Percentiles rank a stretch among this genome's conserved stretches.
These are phyloP conservation scores for Lyophyllum semitale DNA, from an alignment of 768 basidiomycete species.

Conservation along the genomic window DNA sequence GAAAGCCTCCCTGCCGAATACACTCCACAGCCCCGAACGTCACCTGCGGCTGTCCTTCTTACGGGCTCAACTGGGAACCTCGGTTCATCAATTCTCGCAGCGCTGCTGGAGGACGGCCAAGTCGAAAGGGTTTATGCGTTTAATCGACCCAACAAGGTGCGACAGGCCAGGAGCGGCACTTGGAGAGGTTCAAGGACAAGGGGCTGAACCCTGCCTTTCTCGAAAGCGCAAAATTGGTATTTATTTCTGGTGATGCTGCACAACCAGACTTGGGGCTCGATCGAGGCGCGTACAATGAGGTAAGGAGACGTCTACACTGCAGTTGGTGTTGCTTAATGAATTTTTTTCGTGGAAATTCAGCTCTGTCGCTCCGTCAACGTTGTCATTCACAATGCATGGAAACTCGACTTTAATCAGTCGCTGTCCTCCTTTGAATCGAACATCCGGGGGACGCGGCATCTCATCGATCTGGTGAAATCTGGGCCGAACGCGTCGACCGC, in stretches of 20 bases:
- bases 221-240: slow-evolving; percentile 29
- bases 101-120: slow-evolving; percentile 11
- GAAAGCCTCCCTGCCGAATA: slow-evolving; percentile 1
- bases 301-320: slow-evolving; percentile 1
- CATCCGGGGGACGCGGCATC: slow-evolving; percentile 44
- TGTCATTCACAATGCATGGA: slow-evolving; percentile 45
- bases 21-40: not conserved
- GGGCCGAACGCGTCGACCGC: slow-evolving; percentile 23
- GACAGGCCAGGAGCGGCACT: slow-evolving; percentile 17
- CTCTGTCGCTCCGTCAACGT: slow-evolving; percentile 31
- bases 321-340: too few relatives aligned
- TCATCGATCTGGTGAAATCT: slow-evolving; percentile 40
- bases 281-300: slow-evolving; percentile 19
- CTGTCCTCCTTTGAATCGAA: slow-evolving; percentile 51
- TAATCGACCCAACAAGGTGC: slow-evolving; percentile 16
- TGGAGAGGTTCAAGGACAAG: slow-evolving; percentile 23
- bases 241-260: slow-evolving; percentile 33
- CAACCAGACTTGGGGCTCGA: slow-evolving; percentile 30
- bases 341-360: slow-evolving; percentile 17
- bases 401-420: slow-evolving; percentile 43
- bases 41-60: slow-evolving; percentile 11
- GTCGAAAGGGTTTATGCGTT: slow-evolving; percentile 17
- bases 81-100: slow-evolving; percentile 18
- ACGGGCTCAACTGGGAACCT: slow-evolving; percentile 25
- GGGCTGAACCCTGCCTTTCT: slow-evolving; percentile 29